A percentile compares a stretch with the other conserved stretches of the same genome.
Conservation (phyloP, 2,329 filamentous ascomycete species). For the Amauroascus niger region DNA sequence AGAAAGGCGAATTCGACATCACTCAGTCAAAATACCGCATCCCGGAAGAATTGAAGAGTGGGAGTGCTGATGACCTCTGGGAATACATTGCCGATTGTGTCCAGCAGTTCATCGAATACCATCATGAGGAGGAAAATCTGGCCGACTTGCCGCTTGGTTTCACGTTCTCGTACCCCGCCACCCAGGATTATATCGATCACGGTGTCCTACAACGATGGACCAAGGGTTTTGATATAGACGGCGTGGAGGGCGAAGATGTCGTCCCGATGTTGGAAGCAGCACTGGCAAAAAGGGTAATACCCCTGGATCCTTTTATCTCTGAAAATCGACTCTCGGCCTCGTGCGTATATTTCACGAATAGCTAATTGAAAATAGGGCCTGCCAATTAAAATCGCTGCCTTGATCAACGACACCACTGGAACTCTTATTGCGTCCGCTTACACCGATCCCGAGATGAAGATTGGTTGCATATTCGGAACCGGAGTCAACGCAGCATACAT, state of each 20-base stretch:
- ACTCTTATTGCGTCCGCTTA: constrained; percentile 94
- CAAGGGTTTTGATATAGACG: constrained; percentile 90
- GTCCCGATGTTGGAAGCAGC: constrained; percentile 79
- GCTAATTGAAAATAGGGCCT: constrained; percentile 51
- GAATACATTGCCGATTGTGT: constrained; percentile 90
- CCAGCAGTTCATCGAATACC: constrained; percentile 78
- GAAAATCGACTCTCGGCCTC: too few relatives aligned
- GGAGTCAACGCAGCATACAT: constrained; percentile 98
- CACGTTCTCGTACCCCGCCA: constrained; percentile 92
- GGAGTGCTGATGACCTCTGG: constrained; percentile 77
- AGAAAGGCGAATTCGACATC: constrained; percentile 85
- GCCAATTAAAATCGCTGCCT: constrained; percentile 80
- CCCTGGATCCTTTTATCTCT: constrained; percentile 13
- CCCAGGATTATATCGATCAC: constrained; percentile 86
- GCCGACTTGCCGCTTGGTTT: constrained; percentile 68
- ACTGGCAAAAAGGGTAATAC: constrained; percentile 56
- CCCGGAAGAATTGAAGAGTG: constrained; percentile 84
- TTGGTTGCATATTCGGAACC: constrained; percentile 96
- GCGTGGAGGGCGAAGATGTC: constrained; percentile 82
- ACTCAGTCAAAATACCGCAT: constrained; percentile 94
- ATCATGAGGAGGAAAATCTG: constrained; percentile 58
- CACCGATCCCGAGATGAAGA: constrained; percentile 85
- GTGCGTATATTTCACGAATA: not conserved
- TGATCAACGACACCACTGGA: constrained; percentile 97
- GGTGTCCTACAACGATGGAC: constrained; percentile 92